Evolutionary conservation across 2,329 filamentous ascomycete genomes (phyloP).

Genomic region (Diplodia seriata): DNA sequence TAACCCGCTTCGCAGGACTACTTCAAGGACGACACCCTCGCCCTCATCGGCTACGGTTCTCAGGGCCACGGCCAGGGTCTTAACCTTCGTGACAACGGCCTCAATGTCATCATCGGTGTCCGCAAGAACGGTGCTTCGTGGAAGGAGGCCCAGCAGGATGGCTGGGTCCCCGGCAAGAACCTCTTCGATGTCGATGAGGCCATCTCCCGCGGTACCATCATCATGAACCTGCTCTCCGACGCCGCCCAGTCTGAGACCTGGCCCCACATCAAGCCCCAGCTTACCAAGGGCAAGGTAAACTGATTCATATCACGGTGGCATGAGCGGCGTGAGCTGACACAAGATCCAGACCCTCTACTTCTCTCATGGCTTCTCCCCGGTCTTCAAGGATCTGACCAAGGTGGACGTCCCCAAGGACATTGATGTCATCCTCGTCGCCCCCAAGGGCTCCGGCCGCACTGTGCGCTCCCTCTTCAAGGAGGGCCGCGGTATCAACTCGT

Average conservation of each 20-base stretch:
- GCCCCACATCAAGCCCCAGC: conserved; percentile 96
- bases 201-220: conserved; percentile 87
- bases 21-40: conserved; percentile 99
- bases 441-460: conserved; percentile 98
- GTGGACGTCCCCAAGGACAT: conserved; percentile 95
- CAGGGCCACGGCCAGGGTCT: conserved; percentile 99
- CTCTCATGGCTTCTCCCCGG: conserved; percentile 99
- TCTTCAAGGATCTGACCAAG: conserved; percentile 99
- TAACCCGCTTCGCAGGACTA: conserved; percentile 71
- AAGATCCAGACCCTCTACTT: conserved; percentile 89
- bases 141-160: conserved; percentile 96
- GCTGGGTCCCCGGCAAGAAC: conserved; percentile 98
- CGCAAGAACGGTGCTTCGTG: conserved; percentile 98
- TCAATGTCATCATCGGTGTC: conserved; percentile 99
- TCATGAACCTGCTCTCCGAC: conserved; percentile 99
- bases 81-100: conserved; percentile 98
- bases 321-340: conserved; percentile 37
- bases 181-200: conserved; percentile 98
- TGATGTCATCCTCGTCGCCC: conserved; percentile 98
- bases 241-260: conserved; percentile 99
- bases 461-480: conserved; percentile 99
- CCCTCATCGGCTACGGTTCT: conserved; percentile 97
- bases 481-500: conserved; percentile 99
- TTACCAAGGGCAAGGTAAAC: conserved; percentile 95
- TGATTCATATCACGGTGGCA: conserved; percentile 29